Evolutionary conservation across 768 basidiomycete species (phyloP), one percentile per base, ranked within the genome.

Genomic region (Naganishia antarctica): DNA sequence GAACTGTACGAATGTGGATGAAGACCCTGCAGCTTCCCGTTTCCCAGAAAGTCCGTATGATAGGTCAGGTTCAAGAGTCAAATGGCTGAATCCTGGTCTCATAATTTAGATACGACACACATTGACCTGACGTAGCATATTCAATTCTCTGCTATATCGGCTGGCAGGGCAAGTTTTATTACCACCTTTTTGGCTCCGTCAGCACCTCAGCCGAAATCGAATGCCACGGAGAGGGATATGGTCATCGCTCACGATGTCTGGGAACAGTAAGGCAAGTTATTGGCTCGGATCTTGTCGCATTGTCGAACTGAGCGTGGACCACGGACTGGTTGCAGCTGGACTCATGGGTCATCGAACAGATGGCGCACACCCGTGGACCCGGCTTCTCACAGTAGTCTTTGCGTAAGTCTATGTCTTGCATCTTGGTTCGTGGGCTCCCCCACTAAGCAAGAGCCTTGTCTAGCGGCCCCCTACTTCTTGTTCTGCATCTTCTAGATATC

Each of bases 361-460:
- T 31, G 50, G 50, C 18, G 50, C 50, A 7, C 50, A 51, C 28
- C 50, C 50, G 15, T 51, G 50, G 50, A 34, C 50, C 28, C 50
- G 50, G 1, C n/a, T 34, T 21, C n/a, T 34, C 9, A 51, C 50
- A 51, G 12, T 31, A 2, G 3, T 34, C 31, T 3, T 51, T 9
- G 8, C 16, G 50, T 51, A n/a, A n/a, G n/a, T n/a, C n/a, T n/a
- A n/a, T n/a, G n/a, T n/a, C n/a, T n/a, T n/a, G n/a, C 11, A 32
- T 16, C 1, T 16, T n/a, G 18, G 28, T 18, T 18, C 31, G n/a
- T 21, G 13, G 3, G 7, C 23, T 23, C 21, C 23, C 32, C 53
- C 23, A 40, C 21, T 13, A 21, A 23, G 12, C 28, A 13, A 40
- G 16, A n/a, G 18, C 32, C 11, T 37, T 40, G 3, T 9, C 26